Conservation (phyloP, 345 rosid genomes). For the Aquilaria sinensis region DNA sequence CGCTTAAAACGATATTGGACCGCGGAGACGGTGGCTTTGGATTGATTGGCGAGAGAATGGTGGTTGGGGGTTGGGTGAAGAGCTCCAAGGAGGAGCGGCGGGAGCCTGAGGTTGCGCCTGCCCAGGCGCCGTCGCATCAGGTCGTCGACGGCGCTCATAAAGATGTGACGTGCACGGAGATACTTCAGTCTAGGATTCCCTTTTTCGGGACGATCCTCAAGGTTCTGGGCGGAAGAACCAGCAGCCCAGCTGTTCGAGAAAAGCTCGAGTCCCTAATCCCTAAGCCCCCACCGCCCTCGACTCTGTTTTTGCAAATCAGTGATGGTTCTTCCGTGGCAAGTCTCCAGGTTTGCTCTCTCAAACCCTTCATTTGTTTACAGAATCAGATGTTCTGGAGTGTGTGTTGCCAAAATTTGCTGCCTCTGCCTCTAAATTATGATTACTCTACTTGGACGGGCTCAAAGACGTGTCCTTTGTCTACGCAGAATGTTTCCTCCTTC, state of each 20-base stretch:
- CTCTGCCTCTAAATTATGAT: no score
- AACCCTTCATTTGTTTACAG: not conserved
- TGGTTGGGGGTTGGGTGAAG: conserved; percentile 95
- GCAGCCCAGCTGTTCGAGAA: conserved; percentile 27
- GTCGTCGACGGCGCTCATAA: conserved; percentile 12
- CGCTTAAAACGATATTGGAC: conserved; percentile 39
- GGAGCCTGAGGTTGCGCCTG: conserved; percentile 23
- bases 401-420: no score
- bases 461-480: no score
- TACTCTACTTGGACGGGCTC: no score
- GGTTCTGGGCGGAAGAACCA: conserved; percentile 42
- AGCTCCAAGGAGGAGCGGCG: conserved; percentile 51
- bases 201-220: conserved; percentile 49
- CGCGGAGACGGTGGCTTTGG: conserved; percentile 39
- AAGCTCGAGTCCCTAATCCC: conserved; percentile 32
- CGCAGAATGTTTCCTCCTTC: no score
- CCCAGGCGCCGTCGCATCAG: conserved; percentile 15
- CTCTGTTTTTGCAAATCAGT: conserved; percentile 37
- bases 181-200: conserved; percentile 59
- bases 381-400: no score
- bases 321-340: conserved; percentile 70
- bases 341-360: conserved; percentile 44
- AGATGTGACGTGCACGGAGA: conserved; percentile 52
- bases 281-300: conserved; percentile 25
- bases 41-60: conserved; percentile 38